Base-by-base conservation (phyloP, 768 basidiomycete genomes). In the Lactarius sanguifluus region DNA sequence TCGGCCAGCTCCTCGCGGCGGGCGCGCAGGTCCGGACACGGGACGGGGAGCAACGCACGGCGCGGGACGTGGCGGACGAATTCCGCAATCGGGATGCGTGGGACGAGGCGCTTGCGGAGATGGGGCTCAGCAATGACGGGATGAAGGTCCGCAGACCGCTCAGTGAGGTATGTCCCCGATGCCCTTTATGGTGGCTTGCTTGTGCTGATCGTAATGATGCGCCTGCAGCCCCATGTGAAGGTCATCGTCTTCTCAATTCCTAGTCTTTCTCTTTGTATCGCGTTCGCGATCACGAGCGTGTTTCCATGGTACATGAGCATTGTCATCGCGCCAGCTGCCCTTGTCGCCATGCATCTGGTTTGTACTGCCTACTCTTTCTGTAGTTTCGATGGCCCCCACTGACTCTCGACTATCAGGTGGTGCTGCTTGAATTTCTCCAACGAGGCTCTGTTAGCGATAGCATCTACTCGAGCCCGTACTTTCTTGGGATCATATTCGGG, bases 31-130 rank as follows among this genome's bases (percentile, higher is more conserved):
- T 96, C n/a, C 81, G 80, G 38, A 86, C 87, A 8, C 90, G 89
- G 72, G 94, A 96, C 71, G 83, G 81, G 12, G 86, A 88, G 59
- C 90, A 90, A 9, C 86, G 95, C 72, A 95, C 94, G 1, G 86
- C 96, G 55, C 81, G 88, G 67, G 96, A 98, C 71, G 93, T 99
- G 91, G 94, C 96, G 1, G 81, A 86, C 23, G 92, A 96, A 76
- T 79, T 96, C 52, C 94, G 95, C 2, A 54, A 41, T 67, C 72
- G 92, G 30, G 90, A 88, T 3, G 90, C 94, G 5, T 98, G 91
- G 89, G 89, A 88, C 73, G 83, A 88, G 18, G 95, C 91, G 0
- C 75, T 97, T 71, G 87, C 90, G 72, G 94, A 96, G 73, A 89
- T 90, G 18, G 92, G 92, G 0, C 82, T 89, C 81, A 83, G 85